phyloP scores from a whole-genome alignment of 1,139 yeast species.

The Meyerozyma sp. region DNA sequence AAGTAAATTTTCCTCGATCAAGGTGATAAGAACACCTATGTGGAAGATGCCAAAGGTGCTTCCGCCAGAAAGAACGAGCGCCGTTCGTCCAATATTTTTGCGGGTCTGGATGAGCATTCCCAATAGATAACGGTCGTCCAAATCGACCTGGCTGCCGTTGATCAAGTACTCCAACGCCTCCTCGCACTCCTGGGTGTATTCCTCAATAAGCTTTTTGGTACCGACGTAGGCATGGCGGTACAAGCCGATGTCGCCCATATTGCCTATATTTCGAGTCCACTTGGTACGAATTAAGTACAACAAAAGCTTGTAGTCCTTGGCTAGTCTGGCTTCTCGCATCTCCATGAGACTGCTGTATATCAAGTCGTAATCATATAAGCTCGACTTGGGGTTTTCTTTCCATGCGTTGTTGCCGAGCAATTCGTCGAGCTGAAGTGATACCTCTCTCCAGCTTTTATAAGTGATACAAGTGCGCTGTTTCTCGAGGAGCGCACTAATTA shows the following conservation, averaged over 20 bases:
- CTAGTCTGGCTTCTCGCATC: slow-evolving; percentile 53
- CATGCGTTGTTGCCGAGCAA: slow-evolving; percentile 61
- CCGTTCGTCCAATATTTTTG: slow-evolving; percentile 89
- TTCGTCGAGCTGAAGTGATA: slow-evolving; percentile 60
- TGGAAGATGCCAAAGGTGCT: slow-evolving; percentile 91
- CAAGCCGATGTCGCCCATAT: slow-evolving; percentile 76
- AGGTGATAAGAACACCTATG: slow-evolving; percentile 81
- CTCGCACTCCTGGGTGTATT: slow-evolving; percentile 75
- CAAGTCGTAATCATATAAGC: slow-evolving; percentile 65
- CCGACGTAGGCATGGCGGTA: slow-evolving; percentile 81
- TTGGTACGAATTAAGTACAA: slow-evolving; percentile 76
- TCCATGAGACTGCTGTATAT: slow-evolving; percentile 51
- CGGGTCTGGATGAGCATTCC: slow-evolving; percentile 84
- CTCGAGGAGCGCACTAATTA: slow-evolving; percentile 28
- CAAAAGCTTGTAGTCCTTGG: slow-evolving; percentile 54
- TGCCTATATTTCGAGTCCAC: slow-evolving; percentile 82
- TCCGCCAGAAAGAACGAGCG: slow-evolving; percentile 90
- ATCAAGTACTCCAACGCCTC: slow-evolving; percentile 49
- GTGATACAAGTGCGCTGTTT: slow-evolving; percentile 58
- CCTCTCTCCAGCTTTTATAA: slow-evolving; percentile 66
- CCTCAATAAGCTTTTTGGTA: slow-evolving; percentile 78
- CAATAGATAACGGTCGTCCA: slow-evolving; percentile 65
- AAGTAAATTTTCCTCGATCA: slow-evolving; percentile 65
- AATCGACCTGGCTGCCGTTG: slow-evolving; percentile 34
- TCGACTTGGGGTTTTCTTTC: slow-evolving; percentile 60